Conservation (phyloP, 345 rosid species). For the Sisymbrium irio region DNA sequence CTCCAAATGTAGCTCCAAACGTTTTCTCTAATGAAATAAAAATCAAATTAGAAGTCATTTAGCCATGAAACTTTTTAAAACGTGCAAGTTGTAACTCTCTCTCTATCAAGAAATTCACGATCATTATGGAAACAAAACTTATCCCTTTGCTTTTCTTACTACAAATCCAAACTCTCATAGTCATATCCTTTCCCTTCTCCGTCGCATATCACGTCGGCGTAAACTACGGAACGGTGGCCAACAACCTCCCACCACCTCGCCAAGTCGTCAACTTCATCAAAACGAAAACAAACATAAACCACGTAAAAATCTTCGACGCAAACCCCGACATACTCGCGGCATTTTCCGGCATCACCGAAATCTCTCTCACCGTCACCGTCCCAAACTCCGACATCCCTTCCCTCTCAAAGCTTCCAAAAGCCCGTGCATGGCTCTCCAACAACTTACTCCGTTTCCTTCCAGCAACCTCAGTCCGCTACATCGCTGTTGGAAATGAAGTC, state of each 20-base stretch:
- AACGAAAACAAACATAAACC: slow-evolving; percentile 63
- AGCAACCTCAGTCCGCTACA: slow-evolving; percentile 46
- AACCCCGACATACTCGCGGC: slow-evolving; percentile 69
- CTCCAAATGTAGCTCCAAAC: too few species aligned
- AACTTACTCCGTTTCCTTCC: slow-evolving; percentile 61
- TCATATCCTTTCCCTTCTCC: slow-evolving; percentile 8
- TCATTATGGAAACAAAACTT: background rate
- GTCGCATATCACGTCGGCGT: slow-evolving; percentile 52
- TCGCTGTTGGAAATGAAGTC: slow-evolving; percentile 76
- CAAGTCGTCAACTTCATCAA: slow-evolving; percentile 67
- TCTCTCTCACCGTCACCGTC: slow-evolving; percentile 64
- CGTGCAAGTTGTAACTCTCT: too few species aligned
- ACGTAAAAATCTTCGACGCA: slow-evolving; percentile 73
- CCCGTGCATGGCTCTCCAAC: slow-evolving; percentile 56
- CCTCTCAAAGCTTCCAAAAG: slow-evolving; percentile 53
- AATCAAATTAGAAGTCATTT: too few species aligned
- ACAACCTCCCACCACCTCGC: slow-evolving; percentile 72
- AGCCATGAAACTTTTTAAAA: too few species aligned
- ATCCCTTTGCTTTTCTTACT: slow-evolving; percentile 3
- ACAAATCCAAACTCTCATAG: slow-evolving; percentile 3
- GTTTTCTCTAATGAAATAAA: too few species aligned
- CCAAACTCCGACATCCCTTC: slow-evolving; percentile 66
- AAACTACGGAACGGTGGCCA: slow-evolving; percentile 82
- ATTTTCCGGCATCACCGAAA: slow-evolving; percentile 56
- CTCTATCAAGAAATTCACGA: too few species aligned